phyloP scores from a whole-genome alignment of 2,329 filamentous ascomycete genomes.

The Aspergillus sp. region DNA sequence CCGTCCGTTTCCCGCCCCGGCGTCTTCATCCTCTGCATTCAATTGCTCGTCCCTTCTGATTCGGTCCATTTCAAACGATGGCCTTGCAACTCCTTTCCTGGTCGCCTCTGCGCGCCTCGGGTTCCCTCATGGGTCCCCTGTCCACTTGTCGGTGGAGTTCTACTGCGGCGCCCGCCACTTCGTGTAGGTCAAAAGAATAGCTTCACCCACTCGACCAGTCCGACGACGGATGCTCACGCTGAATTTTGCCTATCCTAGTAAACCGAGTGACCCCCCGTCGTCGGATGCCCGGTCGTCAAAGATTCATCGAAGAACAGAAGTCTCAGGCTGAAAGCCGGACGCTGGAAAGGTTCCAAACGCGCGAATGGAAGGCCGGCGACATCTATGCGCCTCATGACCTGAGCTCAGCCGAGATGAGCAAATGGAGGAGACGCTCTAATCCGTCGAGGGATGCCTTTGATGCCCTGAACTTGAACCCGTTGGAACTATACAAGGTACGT shows the following conservation, averaged over 20 bases:
- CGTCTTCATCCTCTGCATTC: background rate
- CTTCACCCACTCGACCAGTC: background rate
- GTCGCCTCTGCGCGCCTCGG: constrained; percentile 25
- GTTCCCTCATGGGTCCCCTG: constrained; percentile 18
- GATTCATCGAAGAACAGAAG: constrained; percentile 38
- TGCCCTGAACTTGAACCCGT: constrained; percentile 72
- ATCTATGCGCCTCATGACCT: constrained; percentile 90
- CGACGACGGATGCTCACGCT: background rate
- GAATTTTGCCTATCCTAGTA: constrained; percentile 13
- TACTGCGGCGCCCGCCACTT: constrained; percentile 28
- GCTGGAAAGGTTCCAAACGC: constrained; percentile 49
- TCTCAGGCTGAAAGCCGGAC: constrained; percentile 36
- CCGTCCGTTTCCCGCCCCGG: no score
- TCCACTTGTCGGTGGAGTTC: constrained; percentile 36
- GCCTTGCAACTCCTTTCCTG: constrained; percentile 29
- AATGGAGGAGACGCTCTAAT: constrained; percentile 65
- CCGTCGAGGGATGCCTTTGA: constrained; percentile 73
- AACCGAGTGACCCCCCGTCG: constrained; percentile 24
- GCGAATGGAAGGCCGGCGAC: constrained; percentile 75
- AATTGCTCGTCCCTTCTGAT: background rate
- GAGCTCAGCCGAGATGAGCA: constrained; percentile 71
- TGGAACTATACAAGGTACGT: constrained; percentile 82
- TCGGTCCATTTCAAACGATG: constrained; percentile 19
- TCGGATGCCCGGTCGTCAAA: constrained; percentile 30
- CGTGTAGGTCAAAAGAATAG: background rate